phyloP scores from a whole-genome alignment of 768 basidiomycete genomes.

The Boletus patriciae region DNA sequence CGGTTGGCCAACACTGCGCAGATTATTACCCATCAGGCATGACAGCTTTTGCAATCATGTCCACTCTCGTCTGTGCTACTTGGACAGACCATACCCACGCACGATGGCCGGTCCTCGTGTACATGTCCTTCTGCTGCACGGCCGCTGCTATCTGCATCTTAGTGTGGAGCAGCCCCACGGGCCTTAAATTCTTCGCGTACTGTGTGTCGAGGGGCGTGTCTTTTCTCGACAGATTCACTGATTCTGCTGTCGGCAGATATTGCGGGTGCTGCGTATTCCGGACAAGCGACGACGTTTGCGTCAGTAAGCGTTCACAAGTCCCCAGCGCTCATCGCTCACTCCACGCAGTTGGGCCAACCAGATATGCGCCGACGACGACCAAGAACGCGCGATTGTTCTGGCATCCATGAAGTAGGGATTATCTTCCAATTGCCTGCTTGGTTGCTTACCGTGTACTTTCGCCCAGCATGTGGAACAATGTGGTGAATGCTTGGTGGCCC shows the following conservation, averaged over 20 bases:
- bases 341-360: slow-evolving; percentile 72
- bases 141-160: slow-evolving; percentile 57
- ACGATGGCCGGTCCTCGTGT: slow-evolving; percentile 65
- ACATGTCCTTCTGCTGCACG: slow-evolving; percentile 58
- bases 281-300: slow-evolving; percentile 78
- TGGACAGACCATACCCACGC: slow-evolving; percentile 60
- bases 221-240: background rate
- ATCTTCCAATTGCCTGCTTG: background rate
- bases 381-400: slow-evolving; percentile 66
- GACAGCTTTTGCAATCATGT: slow-evolving; percentile 63
- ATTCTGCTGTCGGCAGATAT: slow-evolving; percentile 38
- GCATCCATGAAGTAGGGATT: slow-evolving; percentile 69
- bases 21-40: slow-evolving; percentile 63
- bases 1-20: slow-evolving; percentile 18
- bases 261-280: slow-evolving; percentile 67
- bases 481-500: slow-evolving; percentile 68
- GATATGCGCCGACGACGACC: slow-evolving; percentile 67
- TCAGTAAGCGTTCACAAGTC: slow-evolving; percentile 31
- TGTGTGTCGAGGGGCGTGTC: slow-evolving; percentile 40
- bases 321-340: background rate
- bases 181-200: slow-evolving; percentile 75
- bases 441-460: background rate
- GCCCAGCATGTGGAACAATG: slow-evolving; percentile 66
- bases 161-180: slow-evolving; percentile 57
- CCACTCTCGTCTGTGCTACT: slow-evolving; percentile 59